phyloP scores from a whole-genome alignment of 75 land plant genomes.

The Picea glauca region DNA sequence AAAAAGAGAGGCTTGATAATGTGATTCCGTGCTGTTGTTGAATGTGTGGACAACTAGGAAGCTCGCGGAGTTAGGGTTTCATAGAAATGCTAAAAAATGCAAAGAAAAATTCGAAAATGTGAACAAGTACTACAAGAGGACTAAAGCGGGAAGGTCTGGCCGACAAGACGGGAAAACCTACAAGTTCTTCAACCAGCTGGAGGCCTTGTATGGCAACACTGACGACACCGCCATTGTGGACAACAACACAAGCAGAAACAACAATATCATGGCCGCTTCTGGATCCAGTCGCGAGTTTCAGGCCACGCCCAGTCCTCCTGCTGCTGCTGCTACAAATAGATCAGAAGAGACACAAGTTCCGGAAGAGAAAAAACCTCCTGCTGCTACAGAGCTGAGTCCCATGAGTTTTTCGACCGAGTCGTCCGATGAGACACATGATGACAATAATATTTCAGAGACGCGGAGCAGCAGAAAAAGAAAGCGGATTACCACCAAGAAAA shows the following conservation, averaged over 20 bases:
- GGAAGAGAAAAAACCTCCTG: neutral
- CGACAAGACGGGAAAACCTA: conserved; percentile 25
- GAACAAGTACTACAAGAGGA: conserved; percentile 26
- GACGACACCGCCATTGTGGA: neutral
- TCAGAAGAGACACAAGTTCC: neutral
- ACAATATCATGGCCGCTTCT: neutral
- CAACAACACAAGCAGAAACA: neutral
- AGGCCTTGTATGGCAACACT: conserved; percentile 18
- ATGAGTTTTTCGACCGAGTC: conserved; percentile 17
- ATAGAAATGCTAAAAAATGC: conserved; percentile 23
- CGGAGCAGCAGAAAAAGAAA: conserved; percentile 10
- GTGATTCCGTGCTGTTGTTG: neutral
- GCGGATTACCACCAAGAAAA: conserved; percentile 4
- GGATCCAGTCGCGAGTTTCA: conserved; percentile 2
- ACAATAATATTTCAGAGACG: neutral
- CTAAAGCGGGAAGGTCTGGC: conserved; percentile 19
- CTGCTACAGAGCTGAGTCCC: neutral
- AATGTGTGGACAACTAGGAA: conserved; percentile 10
- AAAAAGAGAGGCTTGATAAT: no score
- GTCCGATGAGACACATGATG: conserved; percentile 8
- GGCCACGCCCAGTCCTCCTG: neutral
- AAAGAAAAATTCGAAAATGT: conserved; percentile 30
- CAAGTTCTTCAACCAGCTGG: conserved; percentile 21
- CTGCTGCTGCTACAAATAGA: neutral
- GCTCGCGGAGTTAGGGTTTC: conserved; percentile 24